Conservation (phyloP, 805 yeast genomes). For the Pichia kluyveri region DNA sequence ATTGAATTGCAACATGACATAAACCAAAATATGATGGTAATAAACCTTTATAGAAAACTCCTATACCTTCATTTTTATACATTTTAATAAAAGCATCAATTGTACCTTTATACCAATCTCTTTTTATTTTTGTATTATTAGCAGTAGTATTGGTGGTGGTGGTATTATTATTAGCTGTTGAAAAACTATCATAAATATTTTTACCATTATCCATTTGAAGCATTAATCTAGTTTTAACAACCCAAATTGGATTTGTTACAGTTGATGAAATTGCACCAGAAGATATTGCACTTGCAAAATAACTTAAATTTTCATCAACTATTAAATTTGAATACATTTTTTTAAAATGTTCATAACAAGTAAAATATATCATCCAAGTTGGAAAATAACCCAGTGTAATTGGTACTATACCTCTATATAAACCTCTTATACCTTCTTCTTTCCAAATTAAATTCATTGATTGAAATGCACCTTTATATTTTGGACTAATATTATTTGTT, state of each 20-base stretch:
- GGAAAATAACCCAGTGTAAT: constrained; percentile 91
- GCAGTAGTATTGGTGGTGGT: background rate
- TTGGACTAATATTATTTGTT: constrained; percentile 11
- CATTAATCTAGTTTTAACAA: constrained; percentile 91
- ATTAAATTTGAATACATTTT: constrained; percentile 20
- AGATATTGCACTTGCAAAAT: constrained; percentile 59
- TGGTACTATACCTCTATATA: constrained; percentile 89
- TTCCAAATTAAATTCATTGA: constrained; percentile 56
- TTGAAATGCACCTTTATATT: constrained; percentile 51
- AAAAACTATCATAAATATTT: constrained; percentile 29
- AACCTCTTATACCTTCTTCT: constrained; percentile 77
- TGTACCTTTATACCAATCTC: constrained; percentile 59
- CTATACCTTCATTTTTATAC: constrained; percentile 69
- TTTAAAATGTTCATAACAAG: constrained; percentile 79
- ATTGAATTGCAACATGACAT: constrained; percentile 90
- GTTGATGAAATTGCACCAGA: constrained; percentile 87
- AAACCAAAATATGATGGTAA: constrained; percentile 87
- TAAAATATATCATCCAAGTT: constrained; percentile 94
- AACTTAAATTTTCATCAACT: constrained; percentile 26
- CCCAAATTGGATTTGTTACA: constrained; percentile 94
- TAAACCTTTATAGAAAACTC: constrained; percentile 80
- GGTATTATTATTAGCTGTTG: constrained; percentile 2
- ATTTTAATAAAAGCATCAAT: constrained; percentile 76
- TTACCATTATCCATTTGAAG: constrained; percentile 52
- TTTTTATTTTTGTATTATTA: background rate